A percentile compares a stretch with the other conserved stretches of the same genome.
phyloP scores from a whole-genome alignment of 495 filamentous ascomycete species.

The Penicillium bialowiezense region DNA sequence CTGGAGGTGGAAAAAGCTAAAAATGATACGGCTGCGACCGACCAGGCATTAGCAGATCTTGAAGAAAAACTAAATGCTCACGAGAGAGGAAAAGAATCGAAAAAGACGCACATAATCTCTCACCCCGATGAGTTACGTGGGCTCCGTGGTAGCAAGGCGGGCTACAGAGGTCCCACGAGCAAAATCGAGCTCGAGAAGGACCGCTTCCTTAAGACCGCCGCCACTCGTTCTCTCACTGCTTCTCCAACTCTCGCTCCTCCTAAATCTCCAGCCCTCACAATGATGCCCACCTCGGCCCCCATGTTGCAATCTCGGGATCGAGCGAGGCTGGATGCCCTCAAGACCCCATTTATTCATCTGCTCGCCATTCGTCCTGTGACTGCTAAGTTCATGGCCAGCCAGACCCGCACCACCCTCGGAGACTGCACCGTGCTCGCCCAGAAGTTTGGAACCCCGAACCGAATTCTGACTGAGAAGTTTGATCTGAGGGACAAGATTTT shows the following conservation, averaged over 20 bases:
- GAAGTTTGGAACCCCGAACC: slow-evolving; percentile 56
- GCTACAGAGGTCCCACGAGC: slow-evolving; percentile 26
- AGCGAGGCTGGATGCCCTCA: slow-evolving; percentile 52
- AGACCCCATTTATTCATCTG: slow-evolving; percentile 66
- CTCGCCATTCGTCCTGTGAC: slow-evolving; percentile 62
- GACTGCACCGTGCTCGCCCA: slow-evolving; percentile 55
- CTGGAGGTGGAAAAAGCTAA: slow-evolving; percentile 55
- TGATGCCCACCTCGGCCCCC: slow-evolving; percentile 48
- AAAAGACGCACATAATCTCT: slow-evolving; percentile 46
- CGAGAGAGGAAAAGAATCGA: slow-evolving; percentile 52
- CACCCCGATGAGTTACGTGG: slow-evolving; percentile 36
- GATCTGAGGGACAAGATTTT: slow-evolving; percentile 66
- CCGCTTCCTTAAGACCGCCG: slow-evolving; percentile 39
- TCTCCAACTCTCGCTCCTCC: slow-evolving; percentile 61
- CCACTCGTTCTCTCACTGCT: slow-evolving; percentile 58
- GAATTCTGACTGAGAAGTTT: slow-evolving; percentile 61
- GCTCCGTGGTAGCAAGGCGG: slow-evolving; percentile 20
- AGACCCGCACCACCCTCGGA: slow-evolving; percentile 53
- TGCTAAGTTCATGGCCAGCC: slow-evolving; percentile 53
- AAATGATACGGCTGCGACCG: slow-evolving; percentile 49
- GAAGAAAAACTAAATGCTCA: slow-evolving; percentile 50
- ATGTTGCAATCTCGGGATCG: slow-evolving; percentile 50
- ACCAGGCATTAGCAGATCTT: slow-evolving; percentile 54
- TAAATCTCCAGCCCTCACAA: slow-evolving; percentile 36
- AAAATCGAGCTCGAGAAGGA: slow-evolving; percentile 46